These are phyloP conservation scores for Strobilomyces dryophilus DNA, from an alignment of 768 basidiomycete species.

Conservation along the genomic window DNA sequence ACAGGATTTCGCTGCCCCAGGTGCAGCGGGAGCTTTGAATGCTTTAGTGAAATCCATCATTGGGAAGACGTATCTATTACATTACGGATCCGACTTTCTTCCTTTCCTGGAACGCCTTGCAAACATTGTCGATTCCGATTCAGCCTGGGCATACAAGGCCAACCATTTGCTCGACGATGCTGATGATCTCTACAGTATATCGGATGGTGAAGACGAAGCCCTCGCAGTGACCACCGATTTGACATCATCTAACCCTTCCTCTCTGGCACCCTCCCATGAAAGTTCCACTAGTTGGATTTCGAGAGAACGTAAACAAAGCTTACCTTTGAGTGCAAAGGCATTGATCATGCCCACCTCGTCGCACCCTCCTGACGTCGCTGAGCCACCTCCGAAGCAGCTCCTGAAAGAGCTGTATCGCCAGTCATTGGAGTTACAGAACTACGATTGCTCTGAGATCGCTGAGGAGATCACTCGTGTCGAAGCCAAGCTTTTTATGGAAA, in stretches of 20 bases:
- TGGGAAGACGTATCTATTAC: slow-evolving; percentile 74
- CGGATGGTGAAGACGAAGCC: slow-evolving; percentile 50
- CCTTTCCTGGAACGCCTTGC: slow-evolving; percentile 73
- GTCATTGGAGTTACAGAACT: slow-evolving; percentile 51
- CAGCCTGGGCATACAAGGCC: slow-evolving; percentile 68
- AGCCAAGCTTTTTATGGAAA: slow-evolving; percentile 63
- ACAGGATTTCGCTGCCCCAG: slow-evolving; percentile 75
- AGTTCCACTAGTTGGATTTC: slow-evolving; percentile 24
- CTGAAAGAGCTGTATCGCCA: slow-evolving; percentile 60
- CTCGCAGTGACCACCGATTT: slow-evolving; percentile 31
- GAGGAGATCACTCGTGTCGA: slow-evolving; percentile 81
- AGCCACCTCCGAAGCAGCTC: slow-evolving; percentile 50
- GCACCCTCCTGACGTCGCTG: slow-evolving; percentile 30
- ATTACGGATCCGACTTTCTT: slow-evolving; percentile 80
- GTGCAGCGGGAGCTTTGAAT: slow-evolving; percentile 65
- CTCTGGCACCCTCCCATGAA: slow-evolving; percentile 19
- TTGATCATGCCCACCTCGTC: slow-evolving; percentile 35
- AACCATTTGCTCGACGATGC: slow-evolving; percentile 56
- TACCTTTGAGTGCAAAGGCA: slow-evolving; percentile 50
- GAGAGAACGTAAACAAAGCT: slow-evolving; percentile 66
- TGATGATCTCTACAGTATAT: slow-evolving; percentile 54
- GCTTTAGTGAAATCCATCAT: slow-evolving; percentile 78
- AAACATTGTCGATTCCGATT: slow-evolving; percentile 61
- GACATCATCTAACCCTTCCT: slow-evolving; percentile 23
- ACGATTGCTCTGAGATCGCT: slow-evolving; percentile 67